phyloP scores from a whole-genome alignment of 305 asterid species.

The Fraxinus ornus region DNA sequence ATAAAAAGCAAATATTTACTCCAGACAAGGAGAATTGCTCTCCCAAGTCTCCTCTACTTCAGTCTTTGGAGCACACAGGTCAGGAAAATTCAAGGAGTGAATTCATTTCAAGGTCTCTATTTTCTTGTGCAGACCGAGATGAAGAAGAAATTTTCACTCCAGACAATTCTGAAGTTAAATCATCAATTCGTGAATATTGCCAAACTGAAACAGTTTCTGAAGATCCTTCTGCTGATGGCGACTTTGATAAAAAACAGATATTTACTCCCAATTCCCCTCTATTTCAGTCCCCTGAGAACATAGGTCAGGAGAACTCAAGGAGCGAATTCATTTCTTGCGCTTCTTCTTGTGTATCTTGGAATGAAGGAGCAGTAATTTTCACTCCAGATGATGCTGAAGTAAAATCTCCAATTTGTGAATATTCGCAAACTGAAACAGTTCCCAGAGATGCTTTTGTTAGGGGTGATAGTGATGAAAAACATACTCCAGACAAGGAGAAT shows the following conservation, averaged over 20 bases:
- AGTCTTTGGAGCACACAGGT: constrained; percentile 19
- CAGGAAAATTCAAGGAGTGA: constrained; percentile 20
- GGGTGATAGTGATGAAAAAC: constrained; percentile 27
- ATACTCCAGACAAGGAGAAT: constrained; percentile 59
- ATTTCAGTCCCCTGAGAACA: constrained; percentile 31
- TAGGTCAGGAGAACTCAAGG: constrained; percentile 21
- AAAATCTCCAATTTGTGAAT: constrained; percentile 11
- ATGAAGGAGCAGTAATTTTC: constrained; percentile 10
- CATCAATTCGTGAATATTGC: neutral
- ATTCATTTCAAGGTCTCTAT: constrained; percentile 18
- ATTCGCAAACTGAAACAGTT: constrained; percentile 16
- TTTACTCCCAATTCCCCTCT: constrained; percentile 37
- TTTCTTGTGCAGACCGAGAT: constrained; percentile 1
- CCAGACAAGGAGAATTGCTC: constrained; percentile 31
- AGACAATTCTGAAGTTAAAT: constrained; percentile 11
- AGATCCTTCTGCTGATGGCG: constrained; percentile 33
- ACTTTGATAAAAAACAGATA: constrained; percentile 22
- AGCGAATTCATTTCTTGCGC: neutral
- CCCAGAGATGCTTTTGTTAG: constrained; percentile 30
- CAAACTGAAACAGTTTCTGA: constrained; percentile 24
- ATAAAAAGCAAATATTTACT: constrained; percentile 14
- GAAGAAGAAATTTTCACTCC: constrained; percentile 16
- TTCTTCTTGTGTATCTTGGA: neutral
- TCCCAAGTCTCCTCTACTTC: constrained; percentile 17
- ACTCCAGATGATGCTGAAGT: constrained; percentile 8